A percentile compares a stretch with the other conserved stretches of the same genome.
Conservation (phyloP, 495 filamentous ascomycete species). For the Penicillium soppii region DNA sequence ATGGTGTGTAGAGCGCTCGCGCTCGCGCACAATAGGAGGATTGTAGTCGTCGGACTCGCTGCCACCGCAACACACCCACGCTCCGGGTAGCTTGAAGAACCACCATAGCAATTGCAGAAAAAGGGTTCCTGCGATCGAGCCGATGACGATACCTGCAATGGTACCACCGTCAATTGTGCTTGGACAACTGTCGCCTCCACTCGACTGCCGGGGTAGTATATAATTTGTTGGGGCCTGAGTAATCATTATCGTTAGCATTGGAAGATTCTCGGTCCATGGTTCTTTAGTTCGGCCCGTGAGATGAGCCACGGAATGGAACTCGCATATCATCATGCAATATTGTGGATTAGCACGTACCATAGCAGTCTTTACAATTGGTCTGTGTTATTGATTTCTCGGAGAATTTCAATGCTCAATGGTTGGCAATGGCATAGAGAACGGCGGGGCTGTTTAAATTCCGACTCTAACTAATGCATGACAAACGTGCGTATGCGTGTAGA, state of each 20-base stretch:
- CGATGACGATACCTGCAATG: slow-evolving; percentile 62
- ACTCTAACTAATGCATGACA: not conserved
- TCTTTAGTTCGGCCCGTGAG: slow-evolving; percentile 2
- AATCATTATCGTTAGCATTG: slow-evolving; percentile 1
- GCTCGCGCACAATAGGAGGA: slow-evolving; percentile 15
- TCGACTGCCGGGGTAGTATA: slow-evolving; percentile 25
- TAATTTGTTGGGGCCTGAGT: slow-evolving; percentile 17
- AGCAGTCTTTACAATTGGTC: not conserved
- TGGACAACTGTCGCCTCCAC: slow-evolving; percentile 25
- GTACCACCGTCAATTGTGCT: slow-evolving; percentile 51
- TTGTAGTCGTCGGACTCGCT: slow-evolving; percentile 27
- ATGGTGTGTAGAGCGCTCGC: slow-evolving; percentile 8
- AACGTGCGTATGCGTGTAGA: not conserved
- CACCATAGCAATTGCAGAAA: slow-evolving; percentile 53
- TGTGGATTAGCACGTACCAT: slow-evolving; percentile 5
- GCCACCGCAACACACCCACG: slow-evolving; percentile 19
- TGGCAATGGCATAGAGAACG: slow-evolving; percentile 2
- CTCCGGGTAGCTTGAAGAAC: slow-evolving; percentile 23
- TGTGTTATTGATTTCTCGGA: not conserved
- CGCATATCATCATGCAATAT: not conserved
- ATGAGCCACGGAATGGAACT: not conserved
- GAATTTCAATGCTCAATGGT: not conserved
- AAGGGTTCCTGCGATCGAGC: slow-evolving; percentile 54
- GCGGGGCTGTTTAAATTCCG: slow-evolving; percentile 3
- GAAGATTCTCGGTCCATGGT: slow-evolving; percentile 2